Evolutionary conservation across 2,329 filamentous ascomycete species (phyloP).

Genomic region (Clonostachys rhizophaga): DNA sequence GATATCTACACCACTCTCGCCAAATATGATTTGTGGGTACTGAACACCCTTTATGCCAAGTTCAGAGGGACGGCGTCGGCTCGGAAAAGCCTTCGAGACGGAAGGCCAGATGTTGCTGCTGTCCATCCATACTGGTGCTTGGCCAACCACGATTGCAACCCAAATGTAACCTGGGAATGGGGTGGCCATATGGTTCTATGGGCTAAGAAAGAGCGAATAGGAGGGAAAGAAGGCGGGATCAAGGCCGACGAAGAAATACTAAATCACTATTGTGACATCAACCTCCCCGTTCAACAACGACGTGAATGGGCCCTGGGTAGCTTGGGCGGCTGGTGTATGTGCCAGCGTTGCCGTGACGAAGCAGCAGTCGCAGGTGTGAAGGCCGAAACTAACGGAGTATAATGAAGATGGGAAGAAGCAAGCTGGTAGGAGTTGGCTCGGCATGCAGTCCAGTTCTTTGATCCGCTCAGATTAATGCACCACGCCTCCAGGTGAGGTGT

Average conservation of each 20-base stretch:
- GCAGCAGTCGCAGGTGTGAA: conserved; percentile 22
- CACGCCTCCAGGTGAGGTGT: too few species aligned
- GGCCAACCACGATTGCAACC: conserved; percentile 93
- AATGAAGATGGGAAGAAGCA: too few species aligned
- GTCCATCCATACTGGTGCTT: conserved; percentile 96
- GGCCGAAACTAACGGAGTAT: too few species aligned
- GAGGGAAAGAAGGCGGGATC: conserved; percentile 53
- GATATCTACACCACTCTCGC: conserved; percentile 61
- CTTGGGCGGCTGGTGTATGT: conserved; percentile 85
- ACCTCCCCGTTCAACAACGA: conserved; percentile 70
- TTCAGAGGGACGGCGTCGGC: conserved; percentile 91
- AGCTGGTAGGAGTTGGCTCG: too few species aligned
- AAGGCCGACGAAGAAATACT: conserved; percentile 78
- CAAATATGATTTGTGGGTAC: conserved; percentile 71
- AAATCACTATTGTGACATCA: conserved; percentile 91
- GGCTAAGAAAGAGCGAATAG: conserved; percentile 54
- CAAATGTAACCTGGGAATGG: conserved; percentile 95
- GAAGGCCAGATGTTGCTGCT: conserved; percentile 84
- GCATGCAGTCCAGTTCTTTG: too few species aligned
- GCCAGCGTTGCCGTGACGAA: conserved; percentile 75
- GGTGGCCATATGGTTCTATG: conserved; percentile 70
- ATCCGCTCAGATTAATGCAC: too few species aligned
- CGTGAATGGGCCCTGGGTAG: conserved; percentile 87
- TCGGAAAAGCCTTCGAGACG: conserved; percentile 69
- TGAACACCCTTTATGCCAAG: conserved; percentile 90